Evolutionary conservation across 495 filamentous ascomycete genomes (phyloP).

Genomic region (Geoglossum glabrum): DNA sequence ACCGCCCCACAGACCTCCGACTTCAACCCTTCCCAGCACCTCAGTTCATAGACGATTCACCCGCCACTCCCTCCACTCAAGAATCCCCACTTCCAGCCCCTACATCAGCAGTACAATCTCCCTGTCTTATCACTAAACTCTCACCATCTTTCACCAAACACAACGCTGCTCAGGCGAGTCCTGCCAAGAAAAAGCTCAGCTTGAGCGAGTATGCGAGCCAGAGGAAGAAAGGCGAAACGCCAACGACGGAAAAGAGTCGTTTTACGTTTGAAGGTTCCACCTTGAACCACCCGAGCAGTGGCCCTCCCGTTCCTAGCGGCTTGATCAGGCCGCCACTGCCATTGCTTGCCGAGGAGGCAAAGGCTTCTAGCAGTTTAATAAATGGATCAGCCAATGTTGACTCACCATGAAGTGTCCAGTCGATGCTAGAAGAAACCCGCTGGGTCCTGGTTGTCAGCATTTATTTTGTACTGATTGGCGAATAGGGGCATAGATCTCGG

Average conservation of each 20-base stretch:
- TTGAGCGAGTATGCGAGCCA: conserved; percentile 49
- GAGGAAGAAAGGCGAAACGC: conserved; percentile 21
- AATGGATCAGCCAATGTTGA: neutral
- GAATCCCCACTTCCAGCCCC: conserved; percentile 12
- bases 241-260: conserved; percentile 16
- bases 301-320: neutral
- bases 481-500: too few species aligned
- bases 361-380: neutral
- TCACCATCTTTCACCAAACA: conserved; percentile 24
- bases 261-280: neutral
- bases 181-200: conserved; percentile 50
- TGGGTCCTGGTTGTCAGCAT: neutral
- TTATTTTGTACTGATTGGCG: neutral
- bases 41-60: neutral
- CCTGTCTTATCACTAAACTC: conserved; percentile 23
- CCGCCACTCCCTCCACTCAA: conserved; percentile 16
- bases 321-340: neutral
- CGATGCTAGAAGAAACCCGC: neutral
- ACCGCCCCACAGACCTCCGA: conserved; percentile 23
- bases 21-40: conserved; percentile 29
- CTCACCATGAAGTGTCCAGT: neutral
- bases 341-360: neutral
- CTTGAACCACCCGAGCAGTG: neutral
- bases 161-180: conserved; percentile 30
- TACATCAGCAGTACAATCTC: conserved; percentile 27